Percentiles rank a stretch among this genome's conserved stretches.
These are phyloP conservation scores for Clitocybe nebularis DNA, from an alignment of 1,284 basidiomycete genomes.

Conservation along the genomic window DNA sequence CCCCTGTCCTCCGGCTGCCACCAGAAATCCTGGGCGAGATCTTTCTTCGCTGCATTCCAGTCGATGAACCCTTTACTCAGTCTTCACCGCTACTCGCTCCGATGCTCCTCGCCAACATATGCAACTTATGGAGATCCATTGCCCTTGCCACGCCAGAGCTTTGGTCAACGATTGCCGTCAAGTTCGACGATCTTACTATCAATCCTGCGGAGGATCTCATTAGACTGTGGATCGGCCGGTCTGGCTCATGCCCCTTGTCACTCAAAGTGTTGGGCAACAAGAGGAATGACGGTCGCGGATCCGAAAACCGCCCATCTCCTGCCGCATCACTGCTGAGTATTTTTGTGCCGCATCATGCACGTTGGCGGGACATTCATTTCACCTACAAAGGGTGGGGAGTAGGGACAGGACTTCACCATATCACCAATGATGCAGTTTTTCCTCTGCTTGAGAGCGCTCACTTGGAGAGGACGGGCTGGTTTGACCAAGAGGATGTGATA, in stretches of 20 bases:
- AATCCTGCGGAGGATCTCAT: conserved; percentile 15
- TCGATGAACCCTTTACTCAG: conserved; percentile 18
- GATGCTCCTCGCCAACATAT: conserved; percentile 23
- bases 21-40: conserved; percentile 18
- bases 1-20: conserved; percentile 3
- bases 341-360: conserved; percentile 14
- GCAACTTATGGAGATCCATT: conserved; percentile 22
- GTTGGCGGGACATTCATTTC: conserved; percentile 22
- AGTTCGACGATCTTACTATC: conserved; percentile 10
- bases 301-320: conserved; percentile 4
- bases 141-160: conserved; percentile 21
- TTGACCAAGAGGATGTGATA: conserved; percentile 15
- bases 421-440: conserved; percentile 15
- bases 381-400: conserved; percentile 23
- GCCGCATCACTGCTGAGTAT: conserved; percentile 17
- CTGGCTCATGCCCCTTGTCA: conserved; percentile 13
- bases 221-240: conserved; percentile 18
- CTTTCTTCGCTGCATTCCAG: conserved; percentile 21
- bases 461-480: conserved; percentile 23
- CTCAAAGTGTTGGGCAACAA: not conserved
- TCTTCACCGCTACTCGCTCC: conserved; percentile 18
- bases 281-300: not conserved
- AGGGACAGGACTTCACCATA: conserved; percentile 17
- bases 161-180: conserved; percentile 22
- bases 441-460: conserved; percentile 20